Evolutionary conservation across 148 eudicot genomes (phyloP).

Genomic region (Rhododendron ovatum): DNA sequence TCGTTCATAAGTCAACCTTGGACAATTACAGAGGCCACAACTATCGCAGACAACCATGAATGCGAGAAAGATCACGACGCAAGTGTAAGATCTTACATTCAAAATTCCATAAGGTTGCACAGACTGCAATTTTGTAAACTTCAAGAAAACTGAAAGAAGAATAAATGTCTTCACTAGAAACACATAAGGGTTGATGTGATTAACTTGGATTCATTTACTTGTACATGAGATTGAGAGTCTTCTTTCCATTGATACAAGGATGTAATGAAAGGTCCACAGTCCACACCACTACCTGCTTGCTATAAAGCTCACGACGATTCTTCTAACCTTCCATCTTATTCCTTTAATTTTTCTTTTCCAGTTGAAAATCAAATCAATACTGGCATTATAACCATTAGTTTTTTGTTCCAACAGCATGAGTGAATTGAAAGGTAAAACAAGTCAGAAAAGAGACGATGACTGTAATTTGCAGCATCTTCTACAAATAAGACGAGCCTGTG

Average conservation of each 20-base stretch:
- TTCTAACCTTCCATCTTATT: neutral
- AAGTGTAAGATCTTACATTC: neutral
- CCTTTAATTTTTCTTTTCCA: neutral
- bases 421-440: neutral
- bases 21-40: neutral
- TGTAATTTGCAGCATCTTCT: neutral
- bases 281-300: too few relatives aligned
- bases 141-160: neutral
- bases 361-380: too few relatives aligned
- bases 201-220: neutral
- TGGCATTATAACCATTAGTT: neutral
- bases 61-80: neutral
- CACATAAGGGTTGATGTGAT: neutral
- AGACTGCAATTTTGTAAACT: neutral
- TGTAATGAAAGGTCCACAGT: too few relatives aligned
- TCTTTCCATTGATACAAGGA: neutral
- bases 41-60: neutral
- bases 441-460: neutral
- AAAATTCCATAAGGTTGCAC: neutral
- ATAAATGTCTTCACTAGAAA: neutral
- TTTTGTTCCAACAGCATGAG: neutral
- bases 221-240: neutral
- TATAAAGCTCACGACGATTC: neutral
- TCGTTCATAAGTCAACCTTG: too few relatives aligned
- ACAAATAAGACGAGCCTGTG: neutral